phyloP scores from a whole-genome alignment of 2,329 filamentous ascomycete genomes.

The Fusarium denticulatum region DNA sequence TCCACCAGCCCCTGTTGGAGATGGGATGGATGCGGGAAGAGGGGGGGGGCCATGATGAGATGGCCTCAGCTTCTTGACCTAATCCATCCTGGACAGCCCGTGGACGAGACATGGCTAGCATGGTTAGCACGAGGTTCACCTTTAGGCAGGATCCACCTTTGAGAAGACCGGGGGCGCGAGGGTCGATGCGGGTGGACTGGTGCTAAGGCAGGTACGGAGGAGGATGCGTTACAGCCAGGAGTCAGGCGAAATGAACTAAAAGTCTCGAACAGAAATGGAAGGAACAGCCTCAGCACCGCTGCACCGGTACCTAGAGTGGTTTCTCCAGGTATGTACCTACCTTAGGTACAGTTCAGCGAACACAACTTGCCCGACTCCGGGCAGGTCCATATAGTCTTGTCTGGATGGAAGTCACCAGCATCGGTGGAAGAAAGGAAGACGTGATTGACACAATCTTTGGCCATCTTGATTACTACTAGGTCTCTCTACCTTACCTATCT shows the following conservation, averaged over 20 bases:
- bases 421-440: background rate
- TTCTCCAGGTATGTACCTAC: background rate
- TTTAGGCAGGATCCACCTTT: constrained; percentile 23
- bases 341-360: background rate
- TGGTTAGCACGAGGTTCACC: constrained; percentile 41
- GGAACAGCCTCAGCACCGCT: background rate
- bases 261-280: constrained; percentile 38
- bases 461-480: background rate
- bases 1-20: constrained; percentile 32
- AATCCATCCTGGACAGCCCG: constrained; percentile 11
- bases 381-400: background rate
- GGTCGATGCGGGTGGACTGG: constrained; percentile 24
- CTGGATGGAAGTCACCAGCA: background rate
- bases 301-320: background rate
- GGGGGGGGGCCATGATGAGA: constrained; percentile 28
- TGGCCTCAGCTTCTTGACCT: constrained; percentile 24
- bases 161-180: constrained; percentile 11
- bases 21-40: constrained; percentile 43
- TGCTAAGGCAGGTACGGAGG: constrained; percentile 42
- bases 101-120: constrained; percentile 34
- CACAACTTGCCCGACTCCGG: background rate
- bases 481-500: background rate
- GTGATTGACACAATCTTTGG: background rate
- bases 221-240: constrained; percentile 19
- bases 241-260: constrained; percentile 38